Evolutionary conservation across 75 land plant genomes (phyloP), one percentile per base, ranked within the genome.

Genomic region (Selaginella moellendorffii): DNA sequence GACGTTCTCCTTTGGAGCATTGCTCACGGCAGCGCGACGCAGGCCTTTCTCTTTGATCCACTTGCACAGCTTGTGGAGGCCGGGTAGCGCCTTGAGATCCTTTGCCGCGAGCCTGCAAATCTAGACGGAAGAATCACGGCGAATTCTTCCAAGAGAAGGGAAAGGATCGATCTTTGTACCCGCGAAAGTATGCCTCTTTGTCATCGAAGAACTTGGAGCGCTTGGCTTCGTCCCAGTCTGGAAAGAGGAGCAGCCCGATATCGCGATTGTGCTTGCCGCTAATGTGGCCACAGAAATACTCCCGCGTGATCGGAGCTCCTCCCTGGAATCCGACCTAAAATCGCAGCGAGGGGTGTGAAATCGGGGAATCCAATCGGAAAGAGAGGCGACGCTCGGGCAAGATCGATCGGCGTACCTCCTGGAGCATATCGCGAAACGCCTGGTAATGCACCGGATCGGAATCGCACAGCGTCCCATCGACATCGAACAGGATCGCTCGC

Each of bases 1-100:
- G 21, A 95, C 97, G 74, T 85, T 92, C 19, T 58, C 58, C 36
- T 86, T 83, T 8, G 97, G 95, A 42, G 97, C 89, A 78, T 92
- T 92, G 2, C 95, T 85, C n/a, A 92, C 97, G 19, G 95, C 95
- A 29, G 95, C 97, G 23, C 96, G 79, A 66, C 77, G 81, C 54
- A 92, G 56, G 2, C 95, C 95, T 2, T 58, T 71, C 26, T 83
- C 78, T 68, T 85, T 76, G 14, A 88, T 73, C 95, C 95, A 92
- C 68, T 81, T 75, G 28, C 71, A 78, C 18, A 77, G 42, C 10
- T 61, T 78, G 30, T 79, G 54, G 0, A 92, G 77, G 61, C 97
- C 97, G 51, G 66, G 59, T 18, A 88, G 68, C 0, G 95, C 77
- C 30, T 71, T 65, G 68, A 92, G 29, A 31, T 85, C 69, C 60